Percentiles rank a stretch among this genome's conserved stretches.
Evolutionary conservation across 2,329 filamentous ascomycete genomes (phyloP).

Genomic region (Colletotrichum paranaense): DNA sequence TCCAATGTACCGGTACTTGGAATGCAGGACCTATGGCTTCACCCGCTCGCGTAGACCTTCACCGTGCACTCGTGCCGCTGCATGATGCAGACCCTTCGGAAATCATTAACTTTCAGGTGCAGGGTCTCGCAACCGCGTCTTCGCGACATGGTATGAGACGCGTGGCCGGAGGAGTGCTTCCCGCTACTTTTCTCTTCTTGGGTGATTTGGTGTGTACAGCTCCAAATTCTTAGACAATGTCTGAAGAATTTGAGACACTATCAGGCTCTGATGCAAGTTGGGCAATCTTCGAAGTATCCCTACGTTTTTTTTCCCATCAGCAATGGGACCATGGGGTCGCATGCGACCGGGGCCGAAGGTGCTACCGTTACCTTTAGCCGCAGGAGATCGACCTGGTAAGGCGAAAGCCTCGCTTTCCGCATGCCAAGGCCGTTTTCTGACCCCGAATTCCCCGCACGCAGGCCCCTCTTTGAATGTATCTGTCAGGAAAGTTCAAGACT

Average conservation of each 20-base stretch:
- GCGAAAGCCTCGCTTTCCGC: slow-evolving; percentile 9
- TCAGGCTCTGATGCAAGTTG: background rate
- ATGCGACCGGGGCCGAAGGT: background rate
- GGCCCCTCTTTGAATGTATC: background rate
- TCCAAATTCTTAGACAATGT: background rate
- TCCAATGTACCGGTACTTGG: slow-evolving; percentile 31
- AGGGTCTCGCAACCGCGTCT: background rate
- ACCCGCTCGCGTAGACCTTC: slow-evolving; percentile 7
- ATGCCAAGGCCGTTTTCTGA: background rate
- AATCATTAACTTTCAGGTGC: slow-evolving; percentile 8
- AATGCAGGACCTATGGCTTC: slow-evolving; percentile 19
- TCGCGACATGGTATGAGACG: slow-evolving; percentile 9
- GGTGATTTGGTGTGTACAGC: background rate
- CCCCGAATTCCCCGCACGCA: slow-evolving; percentile 27
- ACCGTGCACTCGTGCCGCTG: slow-evolving; percentile 22
- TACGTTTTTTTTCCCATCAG: background rate
- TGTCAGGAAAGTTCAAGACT: background rate
- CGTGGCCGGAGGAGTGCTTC: background rate
- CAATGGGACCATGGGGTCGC: background rate
- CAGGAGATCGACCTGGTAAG: background rate
- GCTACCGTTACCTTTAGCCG: background rate
- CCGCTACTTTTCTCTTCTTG: background rate
- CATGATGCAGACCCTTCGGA: slow-evolving; percentile 22
- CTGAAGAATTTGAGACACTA: background rate
- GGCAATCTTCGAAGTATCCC: background rate